These are phyloP conservation scores for Leishmania mexicana DNA, from an alignment of 208 protist genomes.

Conservation along the genomic window DNA sequence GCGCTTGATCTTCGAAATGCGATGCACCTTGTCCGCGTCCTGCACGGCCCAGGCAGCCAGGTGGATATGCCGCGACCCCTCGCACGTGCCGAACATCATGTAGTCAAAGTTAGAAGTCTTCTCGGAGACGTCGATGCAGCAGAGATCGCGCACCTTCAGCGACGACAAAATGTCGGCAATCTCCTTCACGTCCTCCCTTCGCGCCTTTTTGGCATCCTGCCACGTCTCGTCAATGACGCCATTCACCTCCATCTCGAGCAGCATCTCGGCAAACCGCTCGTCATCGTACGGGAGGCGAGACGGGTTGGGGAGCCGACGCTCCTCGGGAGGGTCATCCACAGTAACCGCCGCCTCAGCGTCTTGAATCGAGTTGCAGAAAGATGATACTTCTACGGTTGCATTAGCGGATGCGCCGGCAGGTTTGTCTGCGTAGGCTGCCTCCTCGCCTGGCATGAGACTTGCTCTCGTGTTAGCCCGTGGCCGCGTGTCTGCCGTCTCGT, in stretches of 20 bases:
- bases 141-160: conserved; percentile 85
- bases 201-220: conserved; percentile 75
- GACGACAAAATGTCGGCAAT: conserved; percentile 62
- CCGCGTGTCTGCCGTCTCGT: conserved; percentile 5
- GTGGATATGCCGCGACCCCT: conserved; percentile 88
- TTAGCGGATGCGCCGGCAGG: neutral
- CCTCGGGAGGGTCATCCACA: neutral
- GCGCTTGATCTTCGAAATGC: conserved; percentile 78
- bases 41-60: conserved; percentile 90
- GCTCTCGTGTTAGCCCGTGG: conserved; percentile 50
- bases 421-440: conserved; percentile 23
- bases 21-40: conserved; percentile 74
- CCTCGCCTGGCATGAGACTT: conserved; percentile 26
- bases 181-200: conserved; percentile 84
- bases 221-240: conserved; percentile 86
- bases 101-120: conserved; percentile 92
- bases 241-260: conserved; percentile 92
- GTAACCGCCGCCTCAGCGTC: neutral
- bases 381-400: neutral
- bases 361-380: neutral
- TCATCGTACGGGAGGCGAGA: conserved; percentile 83
- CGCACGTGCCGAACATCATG: conserved; percentile 89
- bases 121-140: conserved; percentile 78
- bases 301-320: conserved; percentile 18
- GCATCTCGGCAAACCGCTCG: conserved; percentile 78